Evolutionary conservation across 495 filamentous ascomycete species (phyloP), one percentile per base, ranked within the genome.

Genomic region (Penicillium ochrochloron): DNA sequence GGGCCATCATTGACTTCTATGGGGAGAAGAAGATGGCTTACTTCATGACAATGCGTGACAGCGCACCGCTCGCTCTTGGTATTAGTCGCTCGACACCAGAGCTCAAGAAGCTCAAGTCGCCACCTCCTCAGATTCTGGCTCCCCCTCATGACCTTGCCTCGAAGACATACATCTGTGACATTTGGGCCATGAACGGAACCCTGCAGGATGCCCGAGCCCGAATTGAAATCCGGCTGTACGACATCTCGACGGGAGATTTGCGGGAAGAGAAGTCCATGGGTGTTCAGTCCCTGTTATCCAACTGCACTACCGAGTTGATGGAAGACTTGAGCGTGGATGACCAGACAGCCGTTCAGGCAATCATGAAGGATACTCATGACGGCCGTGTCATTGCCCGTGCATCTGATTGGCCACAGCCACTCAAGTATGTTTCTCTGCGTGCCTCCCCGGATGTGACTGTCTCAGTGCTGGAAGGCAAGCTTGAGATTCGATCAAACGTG

Each of bases 1-100:
- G 90, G 90, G 73, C 87, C 4, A 90, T 94, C 62, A 84, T 83
- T 44, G 91, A 94, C 70, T 93, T 48, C 44, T 48, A 48, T 25
- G 44, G 44, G 14, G 44, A 48, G 19, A 48, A 48, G 44, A 48
- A 48, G 44, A 48, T 48, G 44, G 44, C 44, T 10, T 48, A 48
- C 44, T 48, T 48, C 19, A 48, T 23, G n/a, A 48, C 44, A 12
- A 48, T 23, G 44, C 44, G 44, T 0, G 44, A 48, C 21, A 48
- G 44, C 23, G 44, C 44, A 25, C 44, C 44, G 0, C 44, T 48
- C 3, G 44, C 44, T 12, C 44, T 48, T 25, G 44, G 44, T 10
- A 48, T 48, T 5, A 23, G 44, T 19, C 44, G 44, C 4, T 48
- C 44, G 3, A 48, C 44, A 14, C 44, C 44, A 0, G 44, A 48